Percentiles rank a stretch among this genome's conserved stretches.
Conservation (phyloP, 1,284 basidiomycete genomes). For the Sanghuangporus baumii region DNA sequence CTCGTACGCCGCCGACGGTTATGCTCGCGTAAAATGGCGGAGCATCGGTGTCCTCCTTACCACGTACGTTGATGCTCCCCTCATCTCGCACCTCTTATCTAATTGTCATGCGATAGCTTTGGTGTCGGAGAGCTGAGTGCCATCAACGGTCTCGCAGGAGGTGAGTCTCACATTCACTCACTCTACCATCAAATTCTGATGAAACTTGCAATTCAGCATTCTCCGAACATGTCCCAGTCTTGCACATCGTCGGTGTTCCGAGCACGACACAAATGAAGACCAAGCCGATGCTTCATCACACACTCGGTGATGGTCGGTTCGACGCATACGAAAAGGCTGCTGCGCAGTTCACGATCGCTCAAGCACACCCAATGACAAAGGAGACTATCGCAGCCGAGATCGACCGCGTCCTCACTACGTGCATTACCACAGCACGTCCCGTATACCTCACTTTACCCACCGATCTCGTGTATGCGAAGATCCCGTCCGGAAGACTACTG, state of each 20-base stretch:
- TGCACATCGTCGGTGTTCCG: slow-evolving; percentile 89
- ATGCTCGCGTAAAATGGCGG: slow-evolving; percentile 77
- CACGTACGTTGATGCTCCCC: slow-evolving; percentile 42
- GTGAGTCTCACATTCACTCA: slow-evolving; percentile 27
- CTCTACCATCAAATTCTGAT: background rate
- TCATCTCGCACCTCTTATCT: background rate
- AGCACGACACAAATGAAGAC: slow-evolving; percentile 67
- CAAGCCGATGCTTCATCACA: slow-evolving; percentile 76
- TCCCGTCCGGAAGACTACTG: slow-evolving; percentile 57
- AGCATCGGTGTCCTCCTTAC: slow-evolving; percentile 72
- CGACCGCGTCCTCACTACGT: slow-evolving; percentile 74
- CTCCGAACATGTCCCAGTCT: slow-evolving; percentile 87
- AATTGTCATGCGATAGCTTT: slow-evolving; percentile 49
- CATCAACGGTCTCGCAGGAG: slow-evolving; percentile 75
- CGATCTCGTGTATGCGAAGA: slow-evolving; percentile 70
- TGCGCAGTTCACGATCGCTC: slow-evolving; percentile 69
- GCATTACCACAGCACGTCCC: slow-evolving; percentile 67
- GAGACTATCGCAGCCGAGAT: slow-evolving; percentile 63
- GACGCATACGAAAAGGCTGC: slow-evolving; percentile 78
- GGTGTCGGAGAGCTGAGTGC: slow-evolving; percentile 89
- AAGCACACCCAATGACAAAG: slow-evolving; percentile 50
- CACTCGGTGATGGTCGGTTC: slow-evolving; percentile 79
- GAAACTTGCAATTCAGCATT: slow-evolving; percentile 40
- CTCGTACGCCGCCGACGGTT: slow-evolving; percentile 92
- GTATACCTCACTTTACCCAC: slow-evolving; percentile 89